Evolutionary conservation across 1,284 basidiomycete species (phyloP), one percentile per base, ranked within the genome.

Genomic region (Trichosporon sp.): DNA sequence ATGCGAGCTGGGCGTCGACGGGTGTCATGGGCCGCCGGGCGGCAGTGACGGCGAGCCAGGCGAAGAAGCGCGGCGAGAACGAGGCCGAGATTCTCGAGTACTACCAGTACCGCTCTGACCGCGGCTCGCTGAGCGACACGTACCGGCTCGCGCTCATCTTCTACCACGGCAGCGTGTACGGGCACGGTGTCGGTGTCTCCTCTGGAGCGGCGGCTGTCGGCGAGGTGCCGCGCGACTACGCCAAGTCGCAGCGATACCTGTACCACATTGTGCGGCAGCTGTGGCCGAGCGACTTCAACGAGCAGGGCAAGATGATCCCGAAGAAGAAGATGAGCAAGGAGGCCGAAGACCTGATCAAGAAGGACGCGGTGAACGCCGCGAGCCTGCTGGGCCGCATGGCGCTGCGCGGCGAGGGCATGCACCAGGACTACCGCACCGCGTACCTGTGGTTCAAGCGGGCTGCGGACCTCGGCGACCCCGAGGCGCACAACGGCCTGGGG

Each of bases 371-470:
- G 66, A 69, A 74, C 1, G 88, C 90, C 57, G 92, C 92, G 4
- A 89, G 86, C 2, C 95, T 90, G 75, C 78, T 99, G 1, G 96
- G 95, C 0, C 85, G 91, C 63, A 97, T 99, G 93, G 91, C 90
- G 71, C 80, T 99, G 40, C 84, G 96, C 37, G 95, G 95, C 0
- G 96, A 99, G 77, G 95, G 95, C 9, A 87, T 92, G 25, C 88
- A 88, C 72, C 84, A 85, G 69, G 91, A 98, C 78, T 85, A 85
- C 44, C 82, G 81, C 21, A 81, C 87, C 65, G 96, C 95, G 13
- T 91, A 88, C 81, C 86, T 95, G 80, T 99, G 96, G 96, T 95
- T 95, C 73, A 89, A 92, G 71, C 84, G 95, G 52, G 95, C 93
- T 0, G 88, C 85, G 5, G 87, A 88, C 61, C 85, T 80, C 63